Percentiles rank a stretch among this genome's conserved stretches.
These are phyloP conservation scores for Dalbergia oliveri DNA, from an alignment of 306 rosid species.

Conservation along the genomic window DNA sequence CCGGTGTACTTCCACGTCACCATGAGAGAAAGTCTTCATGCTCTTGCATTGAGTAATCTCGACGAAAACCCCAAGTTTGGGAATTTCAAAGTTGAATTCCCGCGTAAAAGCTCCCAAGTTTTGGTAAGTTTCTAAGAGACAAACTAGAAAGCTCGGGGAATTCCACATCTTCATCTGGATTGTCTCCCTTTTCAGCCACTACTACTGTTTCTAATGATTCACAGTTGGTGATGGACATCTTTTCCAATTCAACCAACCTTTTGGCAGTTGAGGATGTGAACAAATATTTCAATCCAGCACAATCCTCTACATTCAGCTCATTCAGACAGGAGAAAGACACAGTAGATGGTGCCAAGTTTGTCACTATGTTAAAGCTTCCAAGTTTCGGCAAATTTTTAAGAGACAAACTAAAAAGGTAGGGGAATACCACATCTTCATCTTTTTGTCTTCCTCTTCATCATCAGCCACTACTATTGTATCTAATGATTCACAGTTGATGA, in stretches of 20 bases:
- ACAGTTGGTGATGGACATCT: background rate
- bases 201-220: background rate
- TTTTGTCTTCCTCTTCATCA: background rate
- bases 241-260: background rate
- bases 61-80: background rate
- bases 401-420: no score
- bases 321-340: slow-evolving; percentile 22
- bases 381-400: no score
- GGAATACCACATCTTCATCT: no score
- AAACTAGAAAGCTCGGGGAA: background rate
- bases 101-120: slow-evolving; percentile 12
- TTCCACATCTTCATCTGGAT: background rate
- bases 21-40: background rate
- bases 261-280: slow-evolving; percentile 22
- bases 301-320: background rate
- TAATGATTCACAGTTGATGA: slow-evolving; percentile 2
- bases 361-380: background rate
- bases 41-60: background rate
- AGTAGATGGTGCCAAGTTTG: slow-evolving; percentile 19
- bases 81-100: slow-evolving; percentile 8
- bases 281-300: slow-evolving; percentile 23
- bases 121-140: background rate
- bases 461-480: background rate
- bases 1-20: background rate
- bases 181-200: background rate